Evolutionary conservation across 116 monocot genomes (phyloP), one percentile per base, ranked within the genome.

Genomic region (Iris pallida): DNA sequence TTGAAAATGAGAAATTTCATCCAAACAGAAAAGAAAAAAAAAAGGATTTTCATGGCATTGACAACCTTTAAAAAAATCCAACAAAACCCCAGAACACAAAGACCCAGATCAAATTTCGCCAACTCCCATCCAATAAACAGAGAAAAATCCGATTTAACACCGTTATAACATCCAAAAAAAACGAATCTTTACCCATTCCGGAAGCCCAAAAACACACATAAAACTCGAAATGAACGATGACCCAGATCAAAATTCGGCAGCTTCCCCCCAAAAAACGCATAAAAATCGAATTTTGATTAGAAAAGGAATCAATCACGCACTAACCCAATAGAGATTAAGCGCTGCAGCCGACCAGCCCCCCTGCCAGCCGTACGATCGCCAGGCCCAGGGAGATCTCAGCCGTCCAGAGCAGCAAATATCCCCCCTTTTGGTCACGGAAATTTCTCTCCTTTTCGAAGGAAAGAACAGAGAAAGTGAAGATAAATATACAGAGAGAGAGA

Each of bases 211-310:
- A 15, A 5, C 30, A 30, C 30, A 30, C 30, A 1, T 30, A 1
- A 30, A 30, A 30, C 30, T 30, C 30, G 30, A 30, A 30, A 30
- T 1, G 0, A 30, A 30, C 30, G 30, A 30, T 30, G 30, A 3
- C 30, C 30, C 30, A 30, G 30, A 30, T 30, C 30, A 30, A 30
- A 30, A 30, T 30, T 30, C 30, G 30, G 30, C 30, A 30, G 30
- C 30, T 30, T 30, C 3, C 30, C 30, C 3, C 30, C 30, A 30
- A 7, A 45, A 9, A n/a, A 16, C 15, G 7, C 2, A 45, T 5
- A 64, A 47, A 64, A 11, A 64, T 18, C 4, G 14, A 17, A 47
- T 64, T 64, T 64, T 64, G 64, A 64, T 64, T 14, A 11, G 47
- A 45, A 47, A 16, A 2, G 0, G 3, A 11, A 3, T 0, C 8